Evolutionary conservation across 1,284 basidiomycete species (phyloP).

Genomic region (Heterobasidion irregulare): DNA sequence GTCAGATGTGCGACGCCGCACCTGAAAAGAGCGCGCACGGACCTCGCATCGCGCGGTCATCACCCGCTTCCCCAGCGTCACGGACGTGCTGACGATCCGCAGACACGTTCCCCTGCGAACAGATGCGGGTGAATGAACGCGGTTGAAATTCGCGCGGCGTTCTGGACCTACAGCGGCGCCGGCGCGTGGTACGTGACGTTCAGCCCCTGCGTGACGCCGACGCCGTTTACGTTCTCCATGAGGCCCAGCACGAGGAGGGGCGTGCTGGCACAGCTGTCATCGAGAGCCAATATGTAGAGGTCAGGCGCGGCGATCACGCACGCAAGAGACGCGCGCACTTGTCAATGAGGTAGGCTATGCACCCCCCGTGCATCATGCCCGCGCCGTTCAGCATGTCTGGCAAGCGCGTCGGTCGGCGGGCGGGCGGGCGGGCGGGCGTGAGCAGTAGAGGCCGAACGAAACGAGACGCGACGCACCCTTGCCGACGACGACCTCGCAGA

Average conservation of each 20-base stretch:
- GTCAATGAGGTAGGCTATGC: constrained; percentile 63
- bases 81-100: constrained; percentile 50
- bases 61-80: constrained; percentile 55
- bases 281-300: neutral
- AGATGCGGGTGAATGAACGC: neutral
- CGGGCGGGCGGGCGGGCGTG: neutral
- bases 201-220: constrained; percentile 64
- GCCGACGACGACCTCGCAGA: constrained; percentile 51
- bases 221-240: constrained; percentile 51
- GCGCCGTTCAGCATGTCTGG: constrained; percentile 67
- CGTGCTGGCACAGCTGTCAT: constrained; percentile 48
- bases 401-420: neutral
- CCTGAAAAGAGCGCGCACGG: constrained; percentile 9
- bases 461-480: constrained; percentile 32
- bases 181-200: constrained; percentile 62
- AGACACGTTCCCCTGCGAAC: constrained; percentile 42
- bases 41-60: constrained; percentile 68
- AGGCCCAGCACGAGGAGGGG: constrained; percentile 59
- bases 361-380: constrained; percentile 65
- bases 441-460: constrained; percentile 7
- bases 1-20: neutral
- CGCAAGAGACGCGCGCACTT: constrained; percentile 33
- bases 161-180: constrained; percentile 45
- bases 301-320: neutral
- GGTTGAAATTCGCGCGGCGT: neutral